phyloP scores from a whole-genome alignment of 805 yeast genomes.

The Sporopachydermia lactativora region DNA sequence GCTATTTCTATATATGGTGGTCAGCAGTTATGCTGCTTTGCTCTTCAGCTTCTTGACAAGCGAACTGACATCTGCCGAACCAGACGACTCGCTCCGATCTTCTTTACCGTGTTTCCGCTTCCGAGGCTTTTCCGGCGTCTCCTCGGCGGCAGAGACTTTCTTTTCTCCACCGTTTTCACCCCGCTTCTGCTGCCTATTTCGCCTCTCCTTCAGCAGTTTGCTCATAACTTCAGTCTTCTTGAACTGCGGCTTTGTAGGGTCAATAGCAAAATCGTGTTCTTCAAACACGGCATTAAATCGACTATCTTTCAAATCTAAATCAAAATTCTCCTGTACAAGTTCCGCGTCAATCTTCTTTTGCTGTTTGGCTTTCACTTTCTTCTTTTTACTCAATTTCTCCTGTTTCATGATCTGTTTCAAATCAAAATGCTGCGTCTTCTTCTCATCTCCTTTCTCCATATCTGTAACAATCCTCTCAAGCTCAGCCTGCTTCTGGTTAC shows the following conservation, averaged over 20 bases:
- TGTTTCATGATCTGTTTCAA: constrained; percentile 67
- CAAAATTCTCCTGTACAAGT: constrained; percentile 35
- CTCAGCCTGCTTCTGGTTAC: constrained; percentile 44
- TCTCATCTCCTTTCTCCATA: constrained; percentile 29
- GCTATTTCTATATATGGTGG: not conserved
- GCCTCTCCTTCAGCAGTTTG: constrained; percentile 60
- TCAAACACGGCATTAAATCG: constrained; percentile 78
- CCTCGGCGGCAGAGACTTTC: not conserved
- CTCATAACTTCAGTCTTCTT: constrained; percentile 82
- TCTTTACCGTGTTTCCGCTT: not conserved
- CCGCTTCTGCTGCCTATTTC: constrained; percentile 8
- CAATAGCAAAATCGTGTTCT: constrained; percentile 84
- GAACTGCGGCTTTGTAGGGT: constrained; percentile 84
- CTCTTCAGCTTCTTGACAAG: not conserved
- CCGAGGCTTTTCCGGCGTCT: too few relatives aligned
- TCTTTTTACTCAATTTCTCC: constrained; percentile 48
- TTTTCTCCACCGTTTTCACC: not conserved
- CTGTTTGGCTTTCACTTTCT: constrained; percentile 28
- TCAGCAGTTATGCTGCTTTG: not conserved
- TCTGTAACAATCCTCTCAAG: constrained; percentile 62
- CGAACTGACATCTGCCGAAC: not conserved
- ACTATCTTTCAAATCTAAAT: constrained; percentile 65
- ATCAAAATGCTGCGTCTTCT: constrained; percentile 49
- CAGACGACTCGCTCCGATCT: not conserved
- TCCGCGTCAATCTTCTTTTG: constrained; percentile 39